Conservation (phyloP, 2,329 filamentous ascomycete genomes). For the Gnomoniopsis smithogilvyi region DNA sequence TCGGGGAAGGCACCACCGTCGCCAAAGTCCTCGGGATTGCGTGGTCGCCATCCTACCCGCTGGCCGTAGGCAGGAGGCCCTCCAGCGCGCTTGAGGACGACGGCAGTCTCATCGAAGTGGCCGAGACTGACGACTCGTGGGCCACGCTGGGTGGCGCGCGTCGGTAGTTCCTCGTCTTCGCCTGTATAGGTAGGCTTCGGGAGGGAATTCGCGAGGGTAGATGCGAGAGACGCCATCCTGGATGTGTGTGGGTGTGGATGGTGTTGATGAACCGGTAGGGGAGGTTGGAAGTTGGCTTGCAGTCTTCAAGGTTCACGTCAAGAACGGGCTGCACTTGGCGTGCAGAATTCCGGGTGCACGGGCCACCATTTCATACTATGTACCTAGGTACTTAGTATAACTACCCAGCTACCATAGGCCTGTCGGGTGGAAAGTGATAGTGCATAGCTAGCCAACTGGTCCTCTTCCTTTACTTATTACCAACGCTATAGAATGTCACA, state of each 20-base stretch:
- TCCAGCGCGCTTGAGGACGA: slow-evolving; percentile 77
- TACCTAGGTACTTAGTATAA: too few species aligned
- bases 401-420: too few species aligned
- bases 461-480: too few species aligned
- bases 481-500: not conserved
- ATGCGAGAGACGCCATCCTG: slow-evolving; percentile 63
- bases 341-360: slow-evolving; percentile 13
- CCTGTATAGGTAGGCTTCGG: slow-evolving; percentile 90
- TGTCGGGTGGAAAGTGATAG: too few species aligned
- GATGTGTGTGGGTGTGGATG: slow-evolving; percentile 5
- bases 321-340: not conserved
- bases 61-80: slow-evolving; percentile 80
- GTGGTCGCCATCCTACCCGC: slow-evolving; percentile 85
- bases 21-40: slow-evolving; percentile 85
- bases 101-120: slow-evolving; percentile 79
- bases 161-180: slow-evolving; percentile 77
- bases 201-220: slow-evolving; percentile 73
- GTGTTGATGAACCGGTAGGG: not conserved
- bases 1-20: slow-evolving; percentile 97
- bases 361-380: slow-evolving; percentile 2
- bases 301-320: not conserved
- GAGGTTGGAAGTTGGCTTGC: slow-evolving; percentile 1
- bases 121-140: slow-evolving; percentile 77
- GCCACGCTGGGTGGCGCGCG: slow-evolving; percentile 70
- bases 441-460: too few species aligned